These are phyloP conservation scores for Pleurostoma richardsiae DNA, from an alignment of 2,329 filamentous ascomycete species.

Conservation along the genomic window DNA sequence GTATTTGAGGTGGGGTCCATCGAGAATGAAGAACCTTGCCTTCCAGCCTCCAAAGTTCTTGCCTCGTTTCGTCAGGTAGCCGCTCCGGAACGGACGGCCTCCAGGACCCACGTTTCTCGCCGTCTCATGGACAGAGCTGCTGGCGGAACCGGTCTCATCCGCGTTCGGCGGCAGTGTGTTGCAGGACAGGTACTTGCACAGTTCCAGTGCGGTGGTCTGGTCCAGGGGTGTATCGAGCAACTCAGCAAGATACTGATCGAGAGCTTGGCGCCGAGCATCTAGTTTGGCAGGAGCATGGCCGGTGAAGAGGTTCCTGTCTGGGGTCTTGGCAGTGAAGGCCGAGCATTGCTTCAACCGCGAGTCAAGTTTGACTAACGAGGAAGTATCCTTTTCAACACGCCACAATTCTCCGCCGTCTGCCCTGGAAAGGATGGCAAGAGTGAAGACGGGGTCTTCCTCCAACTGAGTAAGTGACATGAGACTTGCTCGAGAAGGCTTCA, in stretches of 20 bases:
- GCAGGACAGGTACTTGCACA: conserved; percentile 83
- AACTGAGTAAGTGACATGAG: conserved; percentile 72
- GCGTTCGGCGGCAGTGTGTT: conserved; percentile 57
- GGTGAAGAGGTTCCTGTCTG: conserved; percentile 80
- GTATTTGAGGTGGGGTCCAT: conserved; percentile 69
- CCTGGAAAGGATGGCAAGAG: conserved; percentile 76
- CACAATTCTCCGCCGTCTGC: conserved; percentile 76
- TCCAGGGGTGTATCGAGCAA: conserved; percentile 80
- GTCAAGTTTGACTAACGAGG: conserved; percentile 77
- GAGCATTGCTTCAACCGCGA: conserved; percentile 70
- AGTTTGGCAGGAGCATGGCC: conserved; percentile 92
- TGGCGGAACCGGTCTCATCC: conserved; percentile 44
- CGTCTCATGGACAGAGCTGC: conserved; percentile 5
- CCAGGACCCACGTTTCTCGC: conserved; percentile 49
- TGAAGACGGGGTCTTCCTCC: conserved; percentile 93
- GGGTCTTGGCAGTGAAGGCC: conserved; percentile 70
- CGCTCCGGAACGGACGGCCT: conserved; percentile 69
- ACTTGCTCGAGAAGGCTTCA: conserved; percentile 86
- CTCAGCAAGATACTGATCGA: conserved; percentile 82
- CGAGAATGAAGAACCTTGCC: conserved; percentile 61
- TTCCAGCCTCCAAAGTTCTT: conserved; percentile 99
- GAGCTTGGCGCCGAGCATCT: conserved; percentile 73
- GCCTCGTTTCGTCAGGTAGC: conserved; percentile 91
- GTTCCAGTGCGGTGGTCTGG: conserved; percentile 67
- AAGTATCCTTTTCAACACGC: conserved; percentile 89